Base-by-base conservation (phyloP, 1,284 basidiomycete genomes). In the Melampsora americana region DNA sequence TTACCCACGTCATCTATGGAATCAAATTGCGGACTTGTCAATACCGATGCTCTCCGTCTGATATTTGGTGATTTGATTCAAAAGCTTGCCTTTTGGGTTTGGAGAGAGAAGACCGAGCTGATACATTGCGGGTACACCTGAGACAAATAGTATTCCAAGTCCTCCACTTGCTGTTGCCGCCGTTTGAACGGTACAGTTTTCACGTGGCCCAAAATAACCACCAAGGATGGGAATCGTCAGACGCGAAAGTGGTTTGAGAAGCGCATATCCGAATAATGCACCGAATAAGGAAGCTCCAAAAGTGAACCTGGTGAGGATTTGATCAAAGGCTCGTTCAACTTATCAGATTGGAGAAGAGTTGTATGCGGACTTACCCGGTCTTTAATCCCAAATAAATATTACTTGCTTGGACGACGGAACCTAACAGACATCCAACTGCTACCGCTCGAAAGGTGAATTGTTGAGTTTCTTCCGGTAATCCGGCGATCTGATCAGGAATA, bases 301-400 rank as follows among this genome's bases (percentile, higher is more conserved):
- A 20, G 88, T 82, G 79, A 83, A 82, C 44, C 89, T 88, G 0
- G 88, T 89, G 84, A 46, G 12, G 30, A 18, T 48, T 2, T 23
- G 18, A 30, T 32, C 28, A 11, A 62, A 11, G 11, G 12, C 12
- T 26, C 16, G 12, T 20, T 5, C 39, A 23, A 59, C 35, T 35
- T 16, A 53, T 20, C 42, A 20, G 44, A 48, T n/a, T 18, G 18
- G n/a, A 66, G 42, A 28, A 64, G 28, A 64, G 28, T 30, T 59
- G 14, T 23, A 70, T 26, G 39, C 20, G 11, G 11, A 32, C 44
- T 65, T 70, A 72, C 69, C 71, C 81, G n/a, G 81, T 81, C 79
- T 90, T 90, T 77, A 90, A 82, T 65, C 89, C 88, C 48, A 90
- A 86, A 81, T 90, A 89, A 77, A 90, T 86, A 81, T 89, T 89